Percentiles rank a stretch among this genome's conserved stretches.
Conservation (phyloP, 805 yeast species). For the Ogataea haglerorum region DNA sequence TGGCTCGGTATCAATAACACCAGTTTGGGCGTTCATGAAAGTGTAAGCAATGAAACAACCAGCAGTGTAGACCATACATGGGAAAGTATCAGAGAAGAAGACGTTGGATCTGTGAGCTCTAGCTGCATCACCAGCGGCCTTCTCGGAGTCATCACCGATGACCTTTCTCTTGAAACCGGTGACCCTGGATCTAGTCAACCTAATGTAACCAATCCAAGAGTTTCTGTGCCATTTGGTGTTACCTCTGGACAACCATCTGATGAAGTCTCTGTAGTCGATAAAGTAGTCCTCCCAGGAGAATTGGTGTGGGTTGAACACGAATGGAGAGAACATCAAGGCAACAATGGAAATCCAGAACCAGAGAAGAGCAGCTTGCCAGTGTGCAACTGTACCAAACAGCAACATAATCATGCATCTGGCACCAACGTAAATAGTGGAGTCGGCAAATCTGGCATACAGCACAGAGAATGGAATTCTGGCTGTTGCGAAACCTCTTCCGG, state of each 20-base stretch:
- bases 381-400: conserved; percentile 67
- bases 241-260: conserved; percentile 90
- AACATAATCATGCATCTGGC: conserved; percentile 72
- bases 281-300: conserved; percentile 95
- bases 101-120: conserved; percentile 80
- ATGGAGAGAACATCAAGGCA: conserved; percentile 88
- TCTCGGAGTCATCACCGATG: conserved; percentile 75
- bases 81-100: conserved; percentile 66
- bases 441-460: conserved; percentile 74
- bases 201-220: conserved; percentile 83
- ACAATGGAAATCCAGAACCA: conserved; percentile 97
- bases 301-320: conserved; percentile 96
- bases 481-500: conserved; percentile 86
- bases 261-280: conserved; percentile 91
- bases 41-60: conserved; percentile 79
- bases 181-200: conserved; percentile 78
- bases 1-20: conserved; percentile 52
- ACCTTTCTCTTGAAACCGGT: conserved; percentile 80
- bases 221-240: conserved; percentile 84
- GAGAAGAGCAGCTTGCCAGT: conserved; percentile 89
- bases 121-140: conserved; percentile 76
- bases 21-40: conserved; percentile 81
- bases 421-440: conserved; percentile 81
- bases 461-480: conserved; percentile 74
- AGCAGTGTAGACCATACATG: conserved; percentile 70